Evolutionary conservation across 2,329 filamentous ascomycete species (phyloP), one percentile per base, ranked within the genome.

Genomic region (Talaromyces sp.): DNA sequence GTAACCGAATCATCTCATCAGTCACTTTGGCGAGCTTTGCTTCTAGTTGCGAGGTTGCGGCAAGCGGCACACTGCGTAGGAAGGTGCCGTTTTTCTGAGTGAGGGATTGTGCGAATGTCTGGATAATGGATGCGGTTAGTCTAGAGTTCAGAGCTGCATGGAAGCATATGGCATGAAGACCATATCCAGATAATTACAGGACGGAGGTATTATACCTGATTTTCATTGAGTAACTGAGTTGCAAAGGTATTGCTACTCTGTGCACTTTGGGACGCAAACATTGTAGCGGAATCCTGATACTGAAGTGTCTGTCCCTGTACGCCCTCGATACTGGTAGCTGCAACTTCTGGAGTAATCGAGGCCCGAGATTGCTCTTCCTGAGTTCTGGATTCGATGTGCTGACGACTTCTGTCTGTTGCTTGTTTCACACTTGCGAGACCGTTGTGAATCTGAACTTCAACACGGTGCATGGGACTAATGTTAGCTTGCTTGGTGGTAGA

Each of bases 31-130:
- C 52, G 13, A 66, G 52, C 33, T 54, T 54, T 1, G n/a, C 35
- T 43, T 66, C 52, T 22, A 66, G 27, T 43, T 58, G 15, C 0
- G 43, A 19, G 4, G 11, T 35, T 10, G 50, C 54, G 9, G 25
- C 35, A 19, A 52, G 27, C 2, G 64, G 64, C 3, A 66, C 19
- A 8, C 11, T 31, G 11, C 4, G 52, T 15, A 62, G n/a, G 11
- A 62, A 62, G 1, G 33, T 10, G 39, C 22, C 27, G 45, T 62
- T 62, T 27, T 62, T 62, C 37, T 45, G 43, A 11, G 43, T 11
- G n/a, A 66, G 52, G 1, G 3, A 10, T 31, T 45, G 37, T 45
- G 52, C n/a, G 7, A 63, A 47, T 35, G 57, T 47, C 61, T 63
- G 9, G 8, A 43, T 2, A n/a, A 9, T 17, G n/a, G 8, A 33